Base-by-base conservation (phyloP, 345 rosid genomes). In the Moringa oleifera region DNA sequence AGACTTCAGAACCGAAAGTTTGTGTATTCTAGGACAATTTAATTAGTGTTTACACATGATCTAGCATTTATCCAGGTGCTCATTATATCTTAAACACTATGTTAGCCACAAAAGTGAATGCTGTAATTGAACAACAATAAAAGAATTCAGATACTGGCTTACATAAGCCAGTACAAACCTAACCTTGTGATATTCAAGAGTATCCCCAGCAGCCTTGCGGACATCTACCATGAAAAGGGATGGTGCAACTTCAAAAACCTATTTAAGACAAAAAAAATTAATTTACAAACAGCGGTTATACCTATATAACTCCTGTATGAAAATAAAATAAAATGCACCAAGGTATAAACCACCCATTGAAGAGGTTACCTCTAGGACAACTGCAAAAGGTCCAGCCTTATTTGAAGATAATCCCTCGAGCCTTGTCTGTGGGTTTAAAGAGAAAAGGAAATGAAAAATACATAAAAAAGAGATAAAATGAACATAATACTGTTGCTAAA, bases 161-260 rank as follows among this genome's bases (percentile, higher is more conserved):
- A 41, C 12, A 41, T 7, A 41, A 41, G 12, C 47, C 13, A 41
- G 47, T 41, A 41, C 16, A 41, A 41, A n/a, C 10, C 74, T 57
- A 25, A 93, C 98, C 97, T 88, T 88, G 77, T 85, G 95, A 75
- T 90, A 94, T 73, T 88, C 92, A 59, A 85, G 88, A 62, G 95
- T 83, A 65, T 93, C 96, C 54, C 97, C 97, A 36, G 96, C 80
- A 51, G 96, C 96, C 70, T 94, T 94, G 58, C 95, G 78, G 31
- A 80, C 90, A 66, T 93, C 96, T 53, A 83, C 86, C 98, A 90
- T 90, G 87, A 88, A 90, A 60, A 94, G 90, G 2, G 90, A 80
- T 18, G 92, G 94, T 21, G 96, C 99, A 67, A 93, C 96, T 83
- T 94, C 95, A 63, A 59, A 94, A 62, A 88, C 76, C 99, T 94